Base-by-base conservation (phyloP, 1,284 basidiomycete genomes). In the Cutaneotrichosporon cutaneum region DNA sequence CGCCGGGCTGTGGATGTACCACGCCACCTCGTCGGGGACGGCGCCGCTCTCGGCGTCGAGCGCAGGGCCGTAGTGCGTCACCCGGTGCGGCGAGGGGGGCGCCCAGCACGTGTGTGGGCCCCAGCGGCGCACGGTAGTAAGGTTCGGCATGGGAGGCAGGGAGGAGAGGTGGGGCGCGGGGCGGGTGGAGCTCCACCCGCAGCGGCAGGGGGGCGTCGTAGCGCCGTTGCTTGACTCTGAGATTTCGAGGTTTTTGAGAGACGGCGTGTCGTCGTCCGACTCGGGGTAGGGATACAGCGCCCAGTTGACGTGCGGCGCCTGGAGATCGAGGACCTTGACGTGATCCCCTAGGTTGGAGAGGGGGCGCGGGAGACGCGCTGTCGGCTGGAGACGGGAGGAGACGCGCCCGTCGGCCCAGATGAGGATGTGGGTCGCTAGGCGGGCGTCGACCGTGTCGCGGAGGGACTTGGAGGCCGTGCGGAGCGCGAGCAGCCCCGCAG, bases 371-470 rank as follows among this genome's bases (percentile, higher is more conserved):
- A 50, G 48, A 18, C 48, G 27, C 1, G 14, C 26, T 5, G 6
- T 8, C 4, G 48, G 48, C 13, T 8, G 18, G 24, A 50, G 48
- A 10, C 48, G 48, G 7, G 48, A 50, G 27, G 48, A 24, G 48
- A 50, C 13, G 26, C 26, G 58, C 16, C 45, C 56, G 21, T 45
- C 8, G 7, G n/a, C 16, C 9, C 59, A 21, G 10, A 59, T 13
- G 0, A 51, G 48, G 13, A 58, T 30, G 39, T 64, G 59, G 11
- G 27, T 1, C 6, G 54, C 48, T 0, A 64, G 32, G 13, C 18
- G 22, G 18, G 45, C 32, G 24, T 64, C 62, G 24, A 54, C 44
- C 7, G 52, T 44, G 7, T 54, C 56, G 2, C 56, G 51, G 3
- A 60, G n/a, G 4, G 30, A 3, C 8, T 27, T 16, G 35, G 36